Evolutionary conservation across 129 eudicot genomes (phyloP).

Genomic region (Saposhnikovia divaricata): DNA sequence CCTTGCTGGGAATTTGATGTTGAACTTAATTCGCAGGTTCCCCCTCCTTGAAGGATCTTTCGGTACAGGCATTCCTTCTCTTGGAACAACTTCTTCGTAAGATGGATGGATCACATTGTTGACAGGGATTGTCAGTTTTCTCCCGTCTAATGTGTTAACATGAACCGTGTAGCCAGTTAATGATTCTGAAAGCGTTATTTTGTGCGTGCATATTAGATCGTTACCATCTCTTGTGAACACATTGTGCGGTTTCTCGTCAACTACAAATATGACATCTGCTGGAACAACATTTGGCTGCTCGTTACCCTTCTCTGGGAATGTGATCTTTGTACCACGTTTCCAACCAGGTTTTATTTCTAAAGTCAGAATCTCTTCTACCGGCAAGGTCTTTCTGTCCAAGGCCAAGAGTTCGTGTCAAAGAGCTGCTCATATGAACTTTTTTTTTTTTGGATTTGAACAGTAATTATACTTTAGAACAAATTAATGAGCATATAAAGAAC

Average conservation of each 20-base stretch:
- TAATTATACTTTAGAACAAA: background rate
- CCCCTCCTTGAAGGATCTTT: slow-evolving; percentile 62
- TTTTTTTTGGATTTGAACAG: background rate
- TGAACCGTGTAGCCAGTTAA: slow-evolving; percentile 58
- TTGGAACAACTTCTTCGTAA: slow-evolving; percentile 60
- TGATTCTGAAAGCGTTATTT: slow-evolving; percentile 54
- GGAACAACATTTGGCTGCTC: slow-evolving; percentile 56
- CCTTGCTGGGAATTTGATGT: slow-evolving; percentile 56
- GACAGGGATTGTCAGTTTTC: slow-evolving; percentile 49
- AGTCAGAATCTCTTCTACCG: slow-evolving; percentile 68
- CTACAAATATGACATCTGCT: slow-evolving; percentile 52
- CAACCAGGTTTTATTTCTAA: slow-evolving; percentile 67
- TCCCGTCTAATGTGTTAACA: slow-evolving; percentile 51
- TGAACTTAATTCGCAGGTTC: slow-evolving; percentile 50
- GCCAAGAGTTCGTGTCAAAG: background rate
- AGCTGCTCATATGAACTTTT: too few species aligned
- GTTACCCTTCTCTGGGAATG: slow-evolving; percentile 69
- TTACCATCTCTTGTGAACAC: slow-evolving; percentile 62
- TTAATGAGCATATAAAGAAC: background rate
- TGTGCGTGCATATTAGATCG: slow-evolving; percentile 49
- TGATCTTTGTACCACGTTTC: slow-evolving; percentile 73
- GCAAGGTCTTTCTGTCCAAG: slow-evolving; percentile 44
- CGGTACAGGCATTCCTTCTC: slow-evolving; percentile 73
- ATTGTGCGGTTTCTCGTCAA: slow-evolving; percentile 65
- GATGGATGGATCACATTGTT: slow-evolving; percentile 49